Conservation (phyloP, 257 asterid species). For the Salvia hispanica region DNA sequence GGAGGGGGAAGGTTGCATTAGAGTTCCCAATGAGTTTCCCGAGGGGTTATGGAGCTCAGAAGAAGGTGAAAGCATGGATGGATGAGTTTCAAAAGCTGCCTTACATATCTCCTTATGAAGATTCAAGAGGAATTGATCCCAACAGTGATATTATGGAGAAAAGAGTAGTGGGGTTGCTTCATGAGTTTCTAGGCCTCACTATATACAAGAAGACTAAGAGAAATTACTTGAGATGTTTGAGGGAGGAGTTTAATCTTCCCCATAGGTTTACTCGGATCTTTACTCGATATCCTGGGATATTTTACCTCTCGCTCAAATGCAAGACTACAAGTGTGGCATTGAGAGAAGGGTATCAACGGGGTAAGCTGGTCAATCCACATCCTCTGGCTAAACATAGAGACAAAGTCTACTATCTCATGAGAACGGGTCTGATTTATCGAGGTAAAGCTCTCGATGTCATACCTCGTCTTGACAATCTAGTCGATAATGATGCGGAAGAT, state of each 20-base stretch:
- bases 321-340: conserved; percentile 86
- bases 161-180: conserved; percentile 89
- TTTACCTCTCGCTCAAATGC: conserved; percentile 82
- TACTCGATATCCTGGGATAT: conserved; percentile 93
- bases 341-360: conserved; percentile 83
- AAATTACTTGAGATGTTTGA: conserved; percentile 80
- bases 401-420: conserved; percentile 78
- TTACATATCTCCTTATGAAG: conserved; percentile 91
- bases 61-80: conserved; percentile 96
- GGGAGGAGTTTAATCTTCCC: conserved; percentile 84
- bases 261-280: conserved; percentile 84
- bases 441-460: conserved; percentile 63
- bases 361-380: conserved; percentile 66
- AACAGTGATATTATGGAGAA: conserved; percentile 94
- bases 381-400: conserved; percentile 73
- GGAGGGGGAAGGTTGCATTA: conserved; percentile 76
- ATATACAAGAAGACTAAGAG: conserved; percentile 87
- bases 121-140: conserved; percentile 75
- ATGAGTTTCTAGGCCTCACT: conserved; percentile 74
- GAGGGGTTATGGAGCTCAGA: conserved; percentile 89
- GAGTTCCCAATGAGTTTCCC: conserved; percentile 94
- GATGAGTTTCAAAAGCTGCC: conserved; percentile 93
- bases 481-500: conserved; percentile 40
- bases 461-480: conserved; percentile 48
- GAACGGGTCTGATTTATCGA: conserved; percentile 80